A percentile compares a stretch with the other conserved stretches of the same genome.
Conservation (phyloP, 192 early-diverging fungal genomes). For the Spizellomyces punctatus region DNA sequence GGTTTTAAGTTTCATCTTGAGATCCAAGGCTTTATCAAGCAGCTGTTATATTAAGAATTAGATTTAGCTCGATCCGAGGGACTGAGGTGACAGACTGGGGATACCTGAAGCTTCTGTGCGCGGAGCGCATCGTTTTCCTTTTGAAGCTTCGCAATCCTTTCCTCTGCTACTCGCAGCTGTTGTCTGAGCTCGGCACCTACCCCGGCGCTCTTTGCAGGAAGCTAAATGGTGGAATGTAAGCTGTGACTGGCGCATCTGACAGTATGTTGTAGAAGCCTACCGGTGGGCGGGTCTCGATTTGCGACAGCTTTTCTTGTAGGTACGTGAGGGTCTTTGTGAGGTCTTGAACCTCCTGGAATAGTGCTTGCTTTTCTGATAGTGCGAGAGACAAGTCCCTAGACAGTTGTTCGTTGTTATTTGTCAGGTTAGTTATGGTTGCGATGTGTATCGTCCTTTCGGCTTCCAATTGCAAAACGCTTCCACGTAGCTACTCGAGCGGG, state of each 20-base stretch:
- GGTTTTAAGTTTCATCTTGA: slow-evolving; percentile 26
- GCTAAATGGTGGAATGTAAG: too few relatives aligned
- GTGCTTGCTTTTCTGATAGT: slow-evolving; percentile 1
- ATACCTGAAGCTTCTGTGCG: slow-evolving; percentile 31
- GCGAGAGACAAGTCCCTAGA: neutral
- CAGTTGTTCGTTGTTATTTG: slow-evolving; percentile 7
- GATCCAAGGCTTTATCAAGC: slow-evolving; percentile 29
- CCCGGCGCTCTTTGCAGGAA: neutral
- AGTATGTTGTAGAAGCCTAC: too few relatives aligned
- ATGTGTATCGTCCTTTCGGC: neutral
- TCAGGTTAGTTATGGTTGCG: slow-evolving; percentile 5
- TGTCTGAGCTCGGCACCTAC: neutral
- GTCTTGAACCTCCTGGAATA: slow-evolving; percentile 19
- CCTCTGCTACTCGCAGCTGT: slow-evolving; percentile 1
- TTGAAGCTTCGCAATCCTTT: slow-evolving; percentile 11
- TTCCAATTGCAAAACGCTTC: neutral
- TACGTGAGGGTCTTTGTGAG: slow-evolving; percentile 13
- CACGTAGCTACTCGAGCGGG: neutral
- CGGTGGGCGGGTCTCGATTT: neutral
- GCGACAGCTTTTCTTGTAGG: neutral
- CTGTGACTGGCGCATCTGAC: too few relatives aligned
- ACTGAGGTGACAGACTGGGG: neutral
- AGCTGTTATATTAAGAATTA: slow-evolving; percentile 13
- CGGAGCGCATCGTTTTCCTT: slow-evolving; percentile 24
- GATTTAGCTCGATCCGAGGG: neutral